Conservation (phyloP, 352 stramenopile genomes). For the Phytophthora syringae region DNA sequence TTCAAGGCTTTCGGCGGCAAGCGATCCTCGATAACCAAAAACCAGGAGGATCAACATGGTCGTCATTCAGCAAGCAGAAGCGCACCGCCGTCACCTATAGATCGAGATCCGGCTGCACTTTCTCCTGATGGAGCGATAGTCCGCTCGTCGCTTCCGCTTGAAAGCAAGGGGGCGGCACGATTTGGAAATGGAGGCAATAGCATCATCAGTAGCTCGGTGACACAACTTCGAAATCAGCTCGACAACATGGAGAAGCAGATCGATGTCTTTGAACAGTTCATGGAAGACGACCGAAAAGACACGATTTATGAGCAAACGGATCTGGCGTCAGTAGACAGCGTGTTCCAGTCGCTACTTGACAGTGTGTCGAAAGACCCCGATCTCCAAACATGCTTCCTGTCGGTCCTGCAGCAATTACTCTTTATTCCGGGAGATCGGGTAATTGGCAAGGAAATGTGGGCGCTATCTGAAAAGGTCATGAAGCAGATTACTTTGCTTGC, state of each 20-base stretch:
- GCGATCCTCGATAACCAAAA: constrained; percentile 29
- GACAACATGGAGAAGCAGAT: constrained; percentile 92
- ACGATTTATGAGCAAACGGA: constrained; percentile 87
- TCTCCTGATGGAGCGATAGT: constrained; percentile 39
- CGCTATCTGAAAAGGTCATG: constrained; percentile 76
- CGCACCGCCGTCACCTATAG: constrained; percentile 58
- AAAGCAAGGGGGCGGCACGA: constrained; percentile 22
- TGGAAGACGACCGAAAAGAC: constrained; percentile 89
- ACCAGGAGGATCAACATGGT: constrained; percentile 26
- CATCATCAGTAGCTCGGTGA: constrained; percentile 77
- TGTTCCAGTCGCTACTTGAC: constrained; percentile 66
- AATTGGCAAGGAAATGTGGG: constrained; percentile 90
- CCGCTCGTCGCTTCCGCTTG: constrained; percentile 39
- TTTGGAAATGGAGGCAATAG: constrained; percentile 48
- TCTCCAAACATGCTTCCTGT: constrained; percentile 75
- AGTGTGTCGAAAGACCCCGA: constrained; percentile 68
- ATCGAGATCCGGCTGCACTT: constrained; percentile 38
- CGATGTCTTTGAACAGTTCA: constrained; percentile 89
- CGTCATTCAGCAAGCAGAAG: constrained; percentile 53
- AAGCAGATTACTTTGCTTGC: constrained; percentile 81
- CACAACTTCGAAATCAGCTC: constrained; percentile 79
- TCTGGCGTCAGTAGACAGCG: constrained; percentile 70
- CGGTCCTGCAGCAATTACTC: constrained; percentile 84
- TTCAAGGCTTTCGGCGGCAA: constrained; percentile 38
- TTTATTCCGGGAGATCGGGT: constrained; percentile 84